Percentiles rank a stretch among this genome's conserved stretches.
phyloP scores from a whole-genome alignment of 306 rosid species.

The Aeschynomene evenia region DNA sequence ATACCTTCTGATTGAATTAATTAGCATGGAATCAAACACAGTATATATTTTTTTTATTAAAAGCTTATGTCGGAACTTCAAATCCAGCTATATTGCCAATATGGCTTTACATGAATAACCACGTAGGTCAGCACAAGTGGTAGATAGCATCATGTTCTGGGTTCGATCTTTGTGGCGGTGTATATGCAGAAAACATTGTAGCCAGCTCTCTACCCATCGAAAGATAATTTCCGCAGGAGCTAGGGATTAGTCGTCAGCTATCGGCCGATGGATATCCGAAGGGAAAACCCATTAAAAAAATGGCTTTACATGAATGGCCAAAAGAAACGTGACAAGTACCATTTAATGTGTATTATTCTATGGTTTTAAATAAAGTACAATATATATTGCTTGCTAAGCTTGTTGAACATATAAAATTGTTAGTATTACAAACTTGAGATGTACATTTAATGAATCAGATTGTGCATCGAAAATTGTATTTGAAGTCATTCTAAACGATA shows the following conservation, averaged over 20 bases:
- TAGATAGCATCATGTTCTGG: too few relatives aligned
- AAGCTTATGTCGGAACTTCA: slow-evolving; percentile 12
- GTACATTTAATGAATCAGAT: not conserved
- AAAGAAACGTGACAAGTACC: not conserved
- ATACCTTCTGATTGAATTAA: not conserved
- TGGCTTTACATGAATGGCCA: not conserved
- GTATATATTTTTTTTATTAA: not conserved
- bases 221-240: too few relatives aligned
- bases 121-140: too few relatives aligned
- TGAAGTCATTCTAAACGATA: not conserved
- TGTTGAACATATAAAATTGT: not conserved
- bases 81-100: not conserved
- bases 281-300: too few relatives aligned
- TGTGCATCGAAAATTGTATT: not conserved
- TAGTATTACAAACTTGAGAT: not conserved
- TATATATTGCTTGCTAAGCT: not conserved
- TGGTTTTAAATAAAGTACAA: not conserved
- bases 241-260: too few relatives aligned
- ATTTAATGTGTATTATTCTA: not conserved
- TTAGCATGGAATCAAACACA: not conserved
- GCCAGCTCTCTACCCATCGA: too few relatives aligned
- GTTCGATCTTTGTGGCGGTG: too few relatives aligned
- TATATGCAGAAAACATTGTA: too few relatives aligned
- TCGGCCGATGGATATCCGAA: too few relatives aligned
- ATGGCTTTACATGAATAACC: not conserved